Evolutionary conservation across 2,329 filamentous ascomycete species (phyloP).

Genomic region (Verticillium isaacii): DNA sequence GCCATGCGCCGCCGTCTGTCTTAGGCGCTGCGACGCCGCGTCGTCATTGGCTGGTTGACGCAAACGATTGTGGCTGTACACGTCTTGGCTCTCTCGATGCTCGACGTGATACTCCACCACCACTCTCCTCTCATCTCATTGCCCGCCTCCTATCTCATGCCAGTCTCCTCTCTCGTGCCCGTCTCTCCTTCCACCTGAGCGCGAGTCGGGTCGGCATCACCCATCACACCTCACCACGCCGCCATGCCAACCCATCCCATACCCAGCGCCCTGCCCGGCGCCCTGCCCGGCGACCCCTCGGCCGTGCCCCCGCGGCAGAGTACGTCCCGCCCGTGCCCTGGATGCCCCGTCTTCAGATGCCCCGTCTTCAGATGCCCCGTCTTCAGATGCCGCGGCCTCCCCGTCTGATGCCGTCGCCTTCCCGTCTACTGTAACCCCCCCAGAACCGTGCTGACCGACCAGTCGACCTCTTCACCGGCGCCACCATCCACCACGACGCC

Average conservation of each 20-base stretch:
- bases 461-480: constrained; percentile 18
- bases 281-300: neutral
- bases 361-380: too few species aligned
- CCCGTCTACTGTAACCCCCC: too few species aligned
- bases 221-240: too few species aligned
- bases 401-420: too few species aligned
- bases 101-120: too few species aligned
- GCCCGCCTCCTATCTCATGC: too few species aligned
- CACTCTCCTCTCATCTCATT: too few species aligned
- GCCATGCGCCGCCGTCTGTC: neutral
- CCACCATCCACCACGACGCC: constrained; percentile 36
- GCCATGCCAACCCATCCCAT: neutral
- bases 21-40: neutral
- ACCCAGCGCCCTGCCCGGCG: neutral
- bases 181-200: too few species aligned
- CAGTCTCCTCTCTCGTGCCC: too few species aligned
- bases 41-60: neutral
- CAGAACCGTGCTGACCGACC: neutral
- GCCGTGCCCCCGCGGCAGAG: neutral
- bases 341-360: too few species aligned
- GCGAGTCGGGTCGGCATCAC: too few species aligned
- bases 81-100: neutral
- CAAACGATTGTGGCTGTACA: neutral
- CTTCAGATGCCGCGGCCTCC: too few species aligned
- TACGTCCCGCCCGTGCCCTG: neutral